Base-by-base conservation (phyloP, 2,329 filamentous ascomycete species). In the Botrytis pseudocinerea region DNA sequence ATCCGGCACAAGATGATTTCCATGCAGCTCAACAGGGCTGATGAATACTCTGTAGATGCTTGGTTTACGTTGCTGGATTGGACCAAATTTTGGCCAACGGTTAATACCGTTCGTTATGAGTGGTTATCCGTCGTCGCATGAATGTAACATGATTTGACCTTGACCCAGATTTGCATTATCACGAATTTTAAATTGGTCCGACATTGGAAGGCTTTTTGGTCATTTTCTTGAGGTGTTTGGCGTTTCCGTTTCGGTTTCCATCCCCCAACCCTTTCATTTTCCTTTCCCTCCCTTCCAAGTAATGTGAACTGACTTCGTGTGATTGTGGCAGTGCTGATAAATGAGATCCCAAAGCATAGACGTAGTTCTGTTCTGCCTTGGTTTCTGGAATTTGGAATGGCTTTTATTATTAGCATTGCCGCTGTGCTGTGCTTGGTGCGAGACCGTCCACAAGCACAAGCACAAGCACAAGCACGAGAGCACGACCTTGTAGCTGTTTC, bases 111-210 rank as follows among this genome's bases (percentile, higher is more conserved):
- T 54, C n/a, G 51, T 16, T 38, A 25, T 20, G 32, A 42, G 63
- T 46, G 54, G 44, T 62, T 62, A 42, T n/a, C 32, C 40, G 42
- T 72, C 40, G 42, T 72, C 32, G 51, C 63, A 61, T 61, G 54
- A 70, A 61, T 62, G 59, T 62, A 73, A 73, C 71, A 73, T 38
- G 68, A 70, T 62, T 44, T 44, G 20, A 32, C 42, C 51, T 44
- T 66, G 69, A 25, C 42, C 60, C 59, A 57, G 44, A 66, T 46
- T 70, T 35, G 32, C 68, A 57, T 70, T 35, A 32, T 70, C 44
- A 35, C 46, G 20, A 46, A n/a, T 32, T 66, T 18, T n/a, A 18
- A n/a, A 35, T 12, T 66, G 35, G 12, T 46, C 28, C 63, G 18
- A 32, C n/a, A 28, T 16, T 38, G 63, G 44, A 66, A 63, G 40